Base-by-base conservation (phyloP, 108 stramenopile genomes). In the Conticribra guillardii region DNA sequence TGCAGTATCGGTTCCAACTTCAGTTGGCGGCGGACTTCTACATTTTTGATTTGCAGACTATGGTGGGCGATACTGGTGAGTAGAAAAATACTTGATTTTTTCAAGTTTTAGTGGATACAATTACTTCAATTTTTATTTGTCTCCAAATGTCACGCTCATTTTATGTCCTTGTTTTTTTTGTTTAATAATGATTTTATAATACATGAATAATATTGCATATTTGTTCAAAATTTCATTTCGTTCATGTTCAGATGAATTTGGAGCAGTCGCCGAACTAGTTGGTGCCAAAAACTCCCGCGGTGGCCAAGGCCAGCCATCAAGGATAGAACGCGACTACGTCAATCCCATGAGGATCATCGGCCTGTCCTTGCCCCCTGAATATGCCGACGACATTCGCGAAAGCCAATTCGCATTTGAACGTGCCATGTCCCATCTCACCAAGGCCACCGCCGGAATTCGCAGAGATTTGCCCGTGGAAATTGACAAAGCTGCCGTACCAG, bases 291-390 rank as follows among this genome's bases (percentile, higher is more conserved):
- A 79, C 52, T 81, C 75, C 41, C 53, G 71, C 3, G 84, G 86
- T 4, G 85, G 85, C 1, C 87, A 86, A 57, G 93, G 93, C 22
- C 81, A 84, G 19, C 86, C 93, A 0, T 85, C 76, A 23, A 69
- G 80, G 14, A 89, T 94, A 27, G 93, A 94, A 54, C 76, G 93
- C 24, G 90, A 94, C 24, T 94, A 80, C 71, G 75, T 85, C 52
- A 94, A 91, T 64, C 86, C 89, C 47, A 88, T 94, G 88, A 73
- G 88, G 26, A 87, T 94, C 56, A 60, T 94, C 22, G 80, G 84
- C 33, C 64, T 91, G 0, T 84, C 82, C 17, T 82, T 95, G 85
- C 90, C 90, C 21, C 90, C 93, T 0, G 93, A 95, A 41, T 67
- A 80, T 49, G 77, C 90, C 4, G 93, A 95, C 18, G 89, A 87